Evolutionary conservation across 1,284 basidiomycete genomes (phyloP).

Genomic region (Cystobasidium pallidum): DNA sequence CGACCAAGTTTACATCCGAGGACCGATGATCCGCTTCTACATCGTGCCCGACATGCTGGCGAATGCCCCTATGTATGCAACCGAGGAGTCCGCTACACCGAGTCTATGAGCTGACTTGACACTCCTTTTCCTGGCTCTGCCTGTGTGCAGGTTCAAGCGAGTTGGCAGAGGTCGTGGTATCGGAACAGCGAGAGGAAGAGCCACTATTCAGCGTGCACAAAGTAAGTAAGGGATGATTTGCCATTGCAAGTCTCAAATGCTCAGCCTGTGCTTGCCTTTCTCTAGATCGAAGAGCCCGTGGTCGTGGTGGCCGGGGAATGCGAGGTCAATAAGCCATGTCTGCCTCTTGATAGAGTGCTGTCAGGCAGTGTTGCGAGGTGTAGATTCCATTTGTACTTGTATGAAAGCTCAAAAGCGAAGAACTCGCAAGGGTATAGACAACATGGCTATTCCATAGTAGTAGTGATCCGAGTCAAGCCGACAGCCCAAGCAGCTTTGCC

Average conservation of each 20-base stretch:
- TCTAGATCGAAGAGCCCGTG: constrained; percentile 35
- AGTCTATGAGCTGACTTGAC: constrained; percentile 3
- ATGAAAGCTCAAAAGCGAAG: not conserved
- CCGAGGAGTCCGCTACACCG: not conserved
- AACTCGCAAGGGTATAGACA: not conserved
- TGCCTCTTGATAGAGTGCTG: not conserved
- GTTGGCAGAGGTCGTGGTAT: constrained; percentile 98
- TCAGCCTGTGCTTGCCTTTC: not conserved
- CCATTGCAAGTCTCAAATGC: not conserved
- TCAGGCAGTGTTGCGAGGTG: not conserved
- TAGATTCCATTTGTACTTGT: constrained; percentile 3
- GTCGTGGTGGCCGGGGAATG: constrained; percentile 21
- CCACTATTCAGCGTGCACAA: constrained; percentile 84
- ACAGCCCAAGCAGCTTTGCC: not conserved
- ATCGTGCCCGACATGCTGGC: constrained; percentile 99
- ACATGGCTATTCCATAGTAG: not conserved
- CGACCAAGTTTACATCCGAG: constrained; percentile 96
- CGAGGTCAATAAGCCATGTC: constrained; percentile 10
- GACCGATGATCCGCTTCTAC: constrained; percentile 96
- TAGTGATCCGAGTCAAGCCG: no score
- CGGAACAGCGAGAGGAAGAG: constrained; percentile 92
- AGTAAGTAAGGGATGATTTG: constrained; percentile 32
- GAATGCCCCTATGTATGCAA: constrained; percentile 93
- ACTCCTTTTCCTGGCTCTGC: not conserved
- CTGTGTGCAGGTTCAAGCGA: constrained; percentile 85